A percentile compares a stretch with the other conserved stretches of the same genome.
These are phyloP conservation scores for Linaria vulgaris DNA, from an alignment of 257 asterid genomes.

Conservation along the genomic window DNA sequence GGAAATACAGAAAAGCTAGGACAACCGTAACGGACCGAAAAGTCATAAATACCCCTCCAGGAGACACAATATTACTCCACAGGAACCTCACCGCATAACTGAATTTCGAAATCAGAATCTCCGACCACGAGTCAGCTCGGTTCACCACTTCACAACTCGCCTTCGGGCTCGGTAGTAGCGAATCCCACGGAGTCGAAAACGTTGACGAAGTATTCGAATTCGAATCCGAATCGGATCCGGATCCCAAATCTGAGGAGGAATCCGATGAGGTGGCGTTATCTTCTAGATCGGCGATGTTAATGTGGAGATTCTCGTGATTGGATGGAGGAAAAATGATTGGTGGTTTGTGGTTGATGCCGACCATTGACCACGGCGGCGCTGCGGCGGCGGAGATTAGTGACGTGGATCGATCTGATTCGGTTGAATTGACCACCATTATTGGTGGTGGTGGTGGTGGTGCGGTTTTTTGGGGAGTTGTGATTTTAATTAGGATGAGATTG, in stretches of 20 bases:
- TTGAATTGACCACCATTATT: neutral
- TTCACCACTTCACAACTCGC: too few species aligned
- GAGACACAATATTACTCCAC: conserved; percentile 20
- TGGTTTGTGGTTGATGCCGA: conserved; percentile 41
- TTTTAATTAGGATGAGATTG: too few species aligned
- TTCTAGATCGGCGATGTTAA: conserved; percentile 14
- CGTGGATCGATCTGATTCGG: conserved; percentile 9
- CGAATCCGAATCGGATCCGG: conserved; percentile 33
- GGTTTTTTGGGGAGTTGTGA: too few species aligned
- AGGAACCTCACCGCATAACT: conserved; percentile 10
- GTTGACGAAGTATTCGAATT: conserved; percentile 35
- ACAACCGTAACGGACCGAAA: conserved; percentile 24
- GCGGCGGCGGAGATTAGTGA: conserved; percentile 28
- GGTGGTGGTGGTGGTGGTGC: neutral
- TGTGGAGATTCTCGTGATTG: conserved; percentile 69
- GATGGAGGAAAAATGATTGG: conserved; percentile 54
- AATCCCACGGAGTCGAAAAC: conserved; percentile 39
- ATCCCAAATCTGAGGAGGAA: conserved; percentile 32
- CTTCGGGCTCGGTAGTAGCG: too few species aligned
- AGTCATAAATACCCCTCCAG: conserved; percentile 27
- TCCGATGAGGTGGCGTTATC: too few species aligned
- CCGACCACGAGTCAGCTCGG: conserved; percentile 35
- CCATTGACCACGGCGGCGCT: conserved; percentile 48
- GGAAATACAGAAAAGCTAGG: conserved; percentile 22
- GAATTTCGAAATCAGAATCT: conserved; percentile 33